phyloP scores from a whole-genome alignment of 495 filamentous ascomycete species.

The Cenococcum geophilum region DNA sequence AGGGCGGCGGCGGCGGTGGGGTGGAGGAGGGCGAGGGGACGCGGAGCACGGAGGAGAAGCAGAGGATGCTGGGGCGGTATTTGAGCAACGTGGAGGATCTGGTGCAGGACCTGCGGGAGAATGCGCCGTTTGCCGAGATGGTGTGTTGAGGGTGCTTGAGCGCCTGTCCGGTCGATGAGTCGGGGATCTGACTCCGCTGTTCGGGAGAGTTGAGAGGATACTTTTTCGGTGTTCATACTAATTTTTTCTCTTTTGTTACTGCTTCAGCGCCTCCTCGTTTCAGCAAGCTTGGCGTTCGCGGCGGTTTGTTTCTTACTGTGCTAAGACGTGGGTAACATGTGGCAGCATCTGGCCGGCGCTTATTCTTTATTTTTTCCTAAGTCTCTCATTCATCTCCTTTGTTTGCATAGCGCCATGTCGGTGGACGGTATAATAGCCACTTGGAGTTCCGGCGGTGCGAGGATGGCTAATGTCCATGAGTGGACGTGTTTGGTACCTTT shows the following conservation, averaged over 20 bases:
- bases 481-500: no score
- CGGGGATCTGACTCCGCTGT: no score
- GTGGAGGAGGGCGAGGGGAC: constrained; percentile 45
- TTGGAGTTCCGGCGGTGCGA: no score
- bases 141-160: not conserved
- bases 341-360: not conserved
- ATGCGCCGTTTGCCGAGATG: constrained; percentile 51
- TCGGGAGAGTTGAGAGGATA: not conserved
- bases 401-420: no score
- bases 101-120: constrained; percentile 82
- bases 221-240: constrained; percentile 7
- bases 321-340: not conserved
- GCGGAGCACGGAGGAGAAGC: constrained; percentile 79
- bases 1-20: constrained; percentile 34
- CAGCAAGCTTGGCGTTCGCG: not conserved
- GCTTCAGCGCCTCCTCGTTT: constrained; percentile 1
- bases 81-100: constrained; percentile 86
- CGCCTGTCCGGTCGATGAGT: not conserved
- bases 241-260: constrained; percentile 1
- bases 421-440: no score
- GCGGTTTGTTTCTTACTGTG: not conserved
- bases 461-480: no score
- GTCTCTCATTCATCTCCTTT: not conserved
- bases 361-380: not conserved
- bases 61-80: constrained; percentile 70